phyloP scores from a whole-genome alignment of 176 grass and related monocot species.

The Echinochloa phyllopogon region DNA sequence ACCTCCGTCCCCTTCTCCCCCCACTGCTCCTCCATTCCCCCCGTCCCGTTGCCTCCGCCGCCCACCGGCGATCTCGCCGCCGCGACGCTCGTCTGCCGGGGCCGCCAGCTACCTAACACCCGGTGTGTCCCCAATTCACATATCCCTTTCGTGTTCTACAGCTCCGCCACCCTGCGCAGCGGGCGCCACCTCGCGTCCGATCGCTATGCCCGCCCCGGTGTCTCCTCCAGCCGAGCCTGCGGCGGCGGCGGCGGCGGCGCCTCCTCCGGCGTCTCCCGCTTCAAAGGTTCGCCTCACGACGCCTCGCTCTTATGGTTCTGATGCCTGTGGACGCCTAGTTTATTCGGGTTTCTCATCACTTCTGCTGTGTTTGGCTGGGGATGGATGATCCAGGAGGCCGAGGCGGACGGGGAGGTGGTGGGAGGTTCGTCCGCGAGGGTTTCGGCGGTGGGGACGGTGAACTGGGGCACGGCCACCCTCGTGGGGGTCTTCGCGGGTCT shows the following conservation, averaged over 20 bases:
- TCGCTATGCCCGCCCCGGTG: slow-evolving; percentile 24
- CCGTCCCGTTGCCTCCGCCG: neutral
- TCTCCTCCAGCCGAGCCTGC: slow-evolving; percentile 36
- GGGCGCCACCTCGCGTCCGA: neutral
- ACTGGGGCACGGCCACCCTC: slow-evolving; percentile 81
- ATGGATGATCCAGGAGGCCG: slow-evolving; percentile 38
- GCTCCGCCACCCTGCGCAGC: neutral
- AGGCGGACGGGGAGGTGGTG: neutral
- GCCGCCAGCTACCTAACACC: neutral
- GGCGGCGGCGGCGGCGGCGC: neutral
- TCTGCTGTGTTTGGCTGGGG: slow-evolving; percentile 16
- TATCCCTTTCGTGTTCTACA: neutral
- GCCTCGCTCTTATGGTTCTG: neutral
- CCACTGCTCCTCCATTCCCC: neutral
- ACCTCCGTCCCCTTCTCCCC: neutral
- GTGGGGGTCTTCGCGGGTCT: slow-evolving; percentile 80
- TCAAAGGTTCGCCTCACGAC: neutral
- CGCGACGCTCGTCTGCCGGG: neutral
- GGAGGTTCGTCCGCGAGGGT: neutral
- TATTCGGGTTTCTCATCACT: neutral
- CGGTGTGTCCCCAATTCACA: neutral
- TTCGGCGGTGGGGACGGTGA: slow-evolving; percentile 52
- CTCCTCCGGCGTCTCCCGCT: neutral
- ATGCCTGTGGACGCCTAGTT: neutral
- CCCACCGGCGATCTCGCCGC: slow-evolving; percentile 45